Percentiles rank a stretch among this genome's conserved stretches.
phyloP scores from a whole-genome alignment of 192 early-diverging fungal genomes.

The Podila minutissima region DNA sequence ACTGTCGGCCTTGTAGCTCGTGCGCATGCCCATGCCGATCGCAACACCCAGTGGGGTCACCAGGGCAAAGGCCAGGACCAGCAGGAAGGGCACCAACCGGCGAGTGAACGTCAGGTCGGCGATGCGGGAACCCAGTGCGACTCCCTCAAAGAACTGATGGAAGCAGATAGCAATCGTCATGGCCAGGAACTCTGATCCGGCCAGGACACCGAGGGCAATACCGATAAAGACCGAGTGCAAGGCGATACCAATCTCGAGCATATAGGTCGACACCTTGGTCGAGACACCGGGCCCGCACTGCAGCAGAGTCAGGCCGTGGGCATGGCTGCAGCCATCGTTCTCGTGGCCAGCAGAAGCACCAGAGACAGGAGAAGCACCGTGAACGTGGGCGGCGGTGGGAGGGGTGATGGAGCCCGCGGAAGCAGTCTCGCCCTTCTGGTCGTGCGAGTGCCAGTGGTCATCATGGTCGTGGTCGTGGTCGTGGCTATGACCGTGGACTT shows the following conservation, averaged over 20 bases:
- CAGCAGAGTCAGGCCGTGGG: slow-evolving; percentile 32
- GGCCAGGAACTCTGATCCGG: slow-evolving; percentile 67
- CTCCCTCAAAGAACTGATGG: slow-evolving; percentile 75
- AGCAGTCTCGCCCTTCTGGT: not conserved
- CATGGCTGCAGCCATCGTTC: slow-evolving; percentile 28
- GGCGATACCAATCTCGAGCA: slow-evolving; percentile 74
- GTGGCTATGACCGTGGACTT: slow-evolving; percentile 9
- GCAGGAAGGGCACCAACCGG: slow-evolving; percentile 44
- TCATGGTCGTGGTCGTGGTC: slow-evolving; percentile 14
- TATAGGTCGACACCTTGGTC: slow-evolving; percentile 66
- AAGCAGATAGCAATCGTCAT: slow-evolving; percentile 77
- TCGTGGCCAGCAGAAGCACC: not conserved
- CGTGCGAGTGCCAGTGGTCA: slow-evolving; percentile 6
- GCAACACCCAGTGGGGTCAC: slow-evolving; percentile 84
- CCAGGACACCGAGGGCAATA: slow-evolving; percentile 69
- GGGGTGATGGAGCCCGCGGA: not conserved
- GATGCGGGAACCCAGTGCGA: slow-evolving; percentile 58
- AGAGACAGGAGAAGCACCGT: slow-evolving; percentile 34
- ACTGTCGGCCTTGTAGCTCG: slow-evolving; percentile 70
- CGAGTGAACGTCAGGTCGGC: slow-evolving; percentile 34
- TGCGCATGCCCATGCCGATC: slow-evolving; percentile 80
- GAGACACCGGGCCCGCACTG: slow-evolving; percentile 46
- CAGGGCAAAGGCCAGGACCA: slow-evolving; percentile 67
- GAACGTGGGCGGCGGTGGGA: not conserved
- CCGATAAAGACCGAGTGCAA: slow-evolving; percentile 77